Evolutionary conservation across 75 land plant genomes (phyloP).

Genomic region (Sequoiadendron giganteum): DNA sequence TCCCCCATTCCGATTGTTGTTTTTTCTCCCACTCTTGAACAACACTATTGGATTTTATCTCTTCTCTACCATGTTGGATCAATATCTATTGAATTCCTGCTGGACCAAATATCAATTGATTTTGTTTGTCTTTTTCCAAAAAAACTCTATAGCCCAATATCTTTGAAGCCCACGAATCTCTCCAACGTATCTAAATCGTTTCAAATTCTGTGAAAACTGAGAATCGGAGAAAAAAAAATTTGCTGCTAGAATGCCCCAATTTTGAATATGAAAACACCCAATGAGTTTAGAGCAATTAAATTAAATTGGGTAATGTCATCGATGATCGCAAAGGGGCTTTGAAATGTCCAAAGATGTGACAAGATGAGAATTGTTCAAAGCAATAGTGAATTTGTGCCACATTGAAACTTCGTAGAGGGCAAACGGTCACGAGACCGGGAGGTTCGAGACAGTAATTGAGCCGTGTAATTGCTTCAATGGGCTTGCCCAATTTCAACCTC

Average conservation of each 20-base stretch:
- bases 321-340: background rate
- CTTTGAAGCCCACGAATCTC: background rate
- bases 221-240: background rate
- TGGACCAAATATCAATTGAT: too few relatives aligned
- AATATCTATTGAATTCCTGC: background rate
- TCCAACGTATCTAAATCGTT: background rate
- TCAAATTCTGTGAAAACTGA: background rate
- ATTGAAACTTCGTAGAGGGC: background rate
- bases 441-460: background rate
- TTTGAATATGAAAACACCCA: background rate
- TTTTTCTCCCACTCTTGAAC: background rate
- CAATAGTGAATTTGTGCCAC: background rate
- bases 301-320: background rate
- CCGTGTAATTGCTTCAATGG: too few relatives aligned
- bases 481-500: too few relatives aligned
- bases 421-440: background rate
- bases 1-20: constrained; percentile 26
- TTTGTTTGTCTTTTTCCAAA: background rate
- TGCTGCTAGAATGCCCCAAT: background rate
- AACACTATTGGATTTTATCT: background rate
- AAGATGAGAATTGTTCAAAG: background rate
- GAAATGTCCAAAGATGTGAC: background rate
- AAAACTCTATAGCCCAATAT: background rate
- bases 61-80: background rate
- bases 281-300: background rate